Conservation (phyloP, 2,329 filamentous ascomycete genomes). For the Chaetomium olivaceum region DNA sequence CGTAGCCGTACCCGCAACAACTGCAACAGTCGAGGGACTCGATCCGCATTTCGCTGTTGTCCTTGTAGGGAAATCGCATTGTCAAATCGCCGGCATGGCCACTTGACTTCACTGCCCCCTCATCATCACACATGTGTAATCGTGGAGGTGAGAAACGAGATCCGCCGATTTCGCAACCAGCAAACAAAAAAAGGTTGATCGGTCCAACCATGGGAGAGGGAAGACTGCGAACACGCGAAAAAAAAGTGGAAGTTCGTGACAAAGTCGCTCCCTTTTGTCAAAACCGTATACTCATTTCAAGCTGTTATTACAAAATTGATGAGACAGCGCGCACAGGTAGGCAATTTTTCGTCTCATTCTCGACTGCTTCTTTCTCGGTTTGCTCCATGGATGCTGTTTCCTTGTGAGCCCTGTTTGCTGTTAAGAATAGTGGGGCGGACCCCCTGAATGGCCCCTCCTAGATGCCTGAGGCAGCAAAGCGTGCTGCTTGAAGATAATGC, state of each 20-base stretch:
- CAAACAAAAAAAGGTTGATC: constrained; percentile 2
- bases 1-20: background rate
- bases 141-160: background rate
- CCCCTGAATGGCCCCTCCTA: background rate
- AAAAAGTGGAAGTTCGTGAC: background rate
- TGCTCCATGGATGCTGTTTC: background rate
- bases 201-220: background rate
- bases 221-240: background rate
- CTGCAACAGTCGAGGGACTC: constrained; percentile 5
- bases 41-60: constrained; percentile 8
- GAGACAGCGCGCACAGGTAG: background rate
- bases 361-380: background rate
- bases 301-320: background rate
- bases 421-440: constrained; percentile 7
- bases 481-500: background rate
- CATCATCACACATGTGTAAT: constrained; percentile 8
- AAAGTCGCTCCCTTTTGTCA: background rate
- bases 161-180: constrained; percentile 3
- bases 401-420: constrained; percentile 1
- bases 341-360: background rate
- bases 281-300: background rate
- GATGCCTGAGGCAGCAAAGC: background rate
- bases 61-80: background rate
- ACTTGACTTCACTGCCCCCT: constrained; percentile 1
- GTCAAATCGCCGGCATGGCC: background rate